phyloP scores from a whole-genome alignment of 2,329 filamentous ascomycete genomes.

The Calonectria naviculata region DNA sequence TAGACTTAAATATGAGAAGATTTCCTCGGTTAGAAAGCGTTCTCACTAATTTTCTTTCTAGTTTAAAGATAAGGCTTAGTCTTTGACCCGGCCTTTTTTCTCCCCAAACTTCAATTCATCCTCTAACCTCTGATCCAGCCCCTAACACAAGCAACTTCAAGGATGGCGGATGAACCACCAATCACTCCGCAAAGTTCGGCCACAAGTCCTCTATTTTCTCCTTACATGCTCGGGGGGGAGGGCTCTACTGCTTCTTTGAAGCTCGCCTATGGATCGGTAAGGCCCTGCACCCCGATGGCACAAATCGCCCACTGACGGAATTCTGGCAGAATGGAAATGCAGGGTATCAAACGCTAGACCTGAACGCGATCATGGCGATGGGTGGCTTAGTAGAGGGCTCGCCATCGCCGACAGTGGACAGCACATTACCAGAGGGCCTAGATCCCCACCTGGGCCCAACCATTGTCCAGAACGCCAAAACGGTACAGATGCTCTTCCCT shows the following conservation, averaged over 20 bases:
- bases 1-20: too few species aligned
- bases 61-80: too few species aligned
- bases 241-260: neutral
- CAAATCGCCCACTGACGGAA: neutral
- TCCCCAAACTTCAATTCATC: too few species aligned
- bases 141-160: neutral
- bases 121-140: too few species aligned
- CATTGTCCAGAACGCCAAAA: slow-evolving; percentile 1
- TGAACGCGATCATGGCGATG: neutral
- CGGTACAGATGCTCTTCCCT: neutral
- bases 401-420: neutral
- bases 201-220: neutral
- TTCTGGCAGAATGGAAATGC: neutral
- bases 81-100: too few species aligned
- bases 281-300: neutral
- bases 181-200: neutral
- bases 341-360: neutral
- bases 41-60: too few species aligned
- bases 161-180: slow-evolving; percentile 1
- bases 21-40: too few species aligned
- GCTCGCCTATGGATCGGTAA: neutral
- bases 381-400: neutral
- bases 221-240: neutral
- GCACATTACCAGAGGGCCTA: neutral
- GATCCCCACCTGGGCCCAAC: neutral